Conservation (phyloP, 2,329 filamentous ascomycete genomes). For the Escovopsis sp. region DNA sequence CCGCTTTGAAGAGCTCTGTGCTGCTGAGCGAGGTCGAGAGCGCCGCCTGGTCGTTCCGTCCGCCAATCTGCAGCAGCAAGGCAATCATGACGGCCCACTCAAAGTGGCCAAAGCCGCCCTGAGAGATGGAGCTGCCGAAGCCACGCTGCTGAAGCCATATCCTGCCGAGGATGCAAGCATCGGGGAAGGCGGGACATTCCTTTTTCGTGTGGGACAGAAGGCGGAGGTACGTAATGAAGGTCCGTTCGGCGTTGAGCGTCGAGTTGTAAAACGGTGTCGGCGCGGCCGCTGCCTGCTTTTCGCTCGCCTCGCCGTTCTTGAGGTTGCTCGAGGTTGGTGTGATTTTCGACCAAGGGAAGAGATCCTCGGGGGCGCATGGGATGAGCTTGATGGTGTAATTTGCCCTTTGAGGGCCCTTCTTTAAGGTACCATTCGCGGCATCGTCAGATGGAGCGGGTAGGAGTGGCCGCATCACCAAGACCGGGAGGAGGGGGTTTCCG, state of each 20-base stretch:
- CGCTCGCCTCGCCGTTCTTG: constrained; percentile 35
- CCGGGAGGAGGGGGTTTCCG: constrained; percentile 63
- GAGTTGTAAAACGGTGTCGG: constrained; percentile 79
- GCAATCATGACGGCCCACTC: constrained; percentile 79
- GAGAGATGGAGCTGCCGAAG: constrained; percentile 51
- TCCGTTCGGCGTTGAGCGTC: constrained; percentile 63
- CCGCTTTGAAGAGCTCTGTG: constrained; percentile 89
- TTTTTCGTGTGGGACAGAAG: constrained; percentile 55
- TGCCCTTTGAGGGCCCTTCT: constrained; percentile 16
- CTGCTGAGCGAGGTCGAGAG: constrained; percentile 72
- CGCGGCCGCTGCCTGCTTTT: constrained; percentile 18
- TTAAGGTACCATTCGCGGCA: constrained; percentile 7
- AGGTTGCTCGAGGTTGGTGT: constrained; percentile 56
- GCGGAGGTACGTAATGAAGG: constrained; percentile 60
- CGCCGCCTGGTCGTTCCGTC: constrained; percentile 52
- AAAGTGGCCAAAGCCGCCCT: constrained; percentile 82
- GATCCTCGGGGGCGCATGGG: constrained; percentile 51
- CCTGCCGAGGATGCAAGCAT: constrained; percentile 74
- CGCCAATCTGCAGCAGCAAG: constrained; percentile 65
- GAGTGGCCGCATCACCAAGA: constrained; percentile 34
- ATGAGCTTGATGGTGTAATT: constrained; percentile 59
- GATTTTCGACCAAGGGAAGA: constrained; percentile 61
- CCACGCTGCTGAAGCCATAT: constrained; percentile 85
- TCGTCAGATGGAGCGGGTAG: constrained; percentile 9
- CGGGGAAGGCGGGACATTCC: constrained; percentile 57